phyloP scores from a whole-genome alignment of 139 green algal genomes.

The Nannochloris sp. region DNA sequence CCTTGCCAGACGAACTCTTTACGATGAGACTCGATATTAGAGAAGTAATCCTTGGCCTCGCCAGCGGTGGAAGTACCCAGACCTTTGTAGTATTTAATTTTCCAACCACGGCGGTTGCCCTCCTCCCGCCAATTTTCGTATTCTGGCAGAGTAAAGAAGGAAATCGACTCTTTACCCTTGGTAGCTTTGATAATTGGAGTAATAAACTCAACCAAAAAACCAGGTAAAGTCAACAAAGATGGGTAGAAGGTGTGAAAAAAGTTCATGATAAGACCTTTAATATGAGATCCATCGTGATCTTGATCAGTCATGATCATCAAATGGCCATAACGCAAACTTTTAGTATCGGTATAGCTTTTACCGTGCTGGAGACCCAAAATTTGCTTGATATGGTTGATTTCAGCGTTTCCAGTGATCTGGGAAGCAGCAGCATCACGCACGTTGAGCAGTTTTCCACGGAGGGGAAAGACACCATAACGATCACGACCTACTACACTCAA shows the following conservation, averaged over 20 bases:
- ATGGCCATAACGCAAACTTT: slow-evolving; percentile 93
- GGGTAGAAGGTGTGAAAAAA: slow-evolving; percentile 98
- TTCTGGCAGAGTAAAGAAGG: slow-evolving; percentile 98
- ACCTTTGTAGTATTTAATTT: slow-evolving; percentile 99
- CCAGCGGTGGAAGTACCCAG: slow-evolving; percentile 88
- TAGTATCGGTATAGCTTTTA: slow-evolving; percentile 80
- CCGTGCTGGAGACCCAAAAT: slow-evolving; percentile 86
- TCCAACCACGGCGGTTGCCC: slow-evolving; percentile 62
- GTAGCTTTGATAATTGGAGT: slow-evolving; percentile 98
- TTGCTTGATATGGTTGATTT: slow-evolving; percentile 99
- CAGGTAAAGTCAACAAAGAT: slow-evolving; percentile 83
- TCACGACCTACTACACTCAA: slow-evolving; percentile 92
- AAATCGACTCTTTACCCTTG: slow-evolving; percentile 63
- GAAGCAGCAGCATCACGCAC: slow-evolving; percentile 86
- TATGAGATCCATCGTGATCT: slow-evolving; percentile 98
- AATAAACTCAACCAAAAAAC: slow-evolving; percentile 98
- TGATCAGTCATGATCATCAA: slow-evolving; percentile 99
- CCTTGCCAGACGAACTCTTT: slow-evolving; percentile 86
- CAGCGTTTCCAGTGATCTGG: slow-evolving; percentile 89
- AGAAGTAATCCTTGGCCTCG: slow-evolving; percentile 98
- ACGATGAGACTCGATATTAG: slow-evolving; percentile 65
- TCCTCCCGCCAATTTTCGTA: slow-evolving; percentile 94
- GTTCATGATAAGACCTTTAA: slow-evolving; percentile 99
- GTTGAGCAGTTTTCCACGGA: slow-evolving; percentile 98
- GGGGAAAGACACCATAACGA: slow-evolving; percentile 94